Evolutionary conservation across 2,329 filamentous ascomycete species (phyloP), one percentile per base, ranked within the genome.

Genomic region (Diplodia seriata): DNA sequence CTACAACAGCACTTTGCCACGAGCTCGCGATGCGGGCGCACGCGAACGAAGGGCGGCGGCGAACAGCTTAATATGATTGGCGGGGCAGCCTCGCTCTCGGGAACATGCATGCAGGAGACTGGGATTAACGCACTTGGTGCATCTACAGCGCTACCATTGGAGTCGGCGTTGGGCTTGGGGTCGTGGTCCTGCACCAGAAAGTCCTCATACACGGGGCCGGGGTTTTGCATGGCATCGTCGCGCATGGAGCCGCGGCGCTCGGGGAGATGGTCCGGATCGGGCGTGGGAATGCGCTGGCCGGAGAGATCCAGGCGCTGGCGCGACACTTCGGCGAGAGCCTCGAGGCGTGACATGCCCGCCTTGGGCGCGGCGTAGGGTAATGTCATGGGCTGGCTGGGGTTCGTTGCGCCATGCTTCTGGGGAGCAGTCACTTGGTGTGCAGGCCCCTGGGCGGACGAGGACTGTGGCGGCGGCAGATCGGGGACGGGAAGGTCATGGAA

Each of bases 321-420:
- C 61, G 93, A 96, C 0, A 94, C 93, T 79, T 97, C 93, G 38
- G 93, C 93, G 26, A 97, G 84, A 5, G 93, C 93, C 76, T 96
- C 92, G 47, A 97, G 83, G 1, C 92, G 91, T 70, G 92, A 93
- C 85, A 93, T 92, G 71, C 88, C 87, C 71, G 87, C 86, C 70
- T 83, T 83, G 38, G 79, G 80, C 49, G 76, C 73, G 47, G 76
- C 73, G 70, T 83, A 83, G 1, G 83, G 79, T 29, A 84, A 74
- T 68, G 74, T 78, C 73, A 78, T 74, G 56, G 75, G 73, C 68
- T 75, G 76, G n/a, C 61, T 66, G 36, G 70, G 61, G 62, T 72
- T 72, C 53, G 74, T 73, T 47, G 73, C 73, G 59, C 66, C 71
- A 77, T 75, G 63, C 72, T 74, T 67, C 55, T 59, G 64, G 38